These are phyloP conservation scores for Coffea canephora DNA, from an alignment of 257 asterid species.

Conservation along the genomic window DNA sequence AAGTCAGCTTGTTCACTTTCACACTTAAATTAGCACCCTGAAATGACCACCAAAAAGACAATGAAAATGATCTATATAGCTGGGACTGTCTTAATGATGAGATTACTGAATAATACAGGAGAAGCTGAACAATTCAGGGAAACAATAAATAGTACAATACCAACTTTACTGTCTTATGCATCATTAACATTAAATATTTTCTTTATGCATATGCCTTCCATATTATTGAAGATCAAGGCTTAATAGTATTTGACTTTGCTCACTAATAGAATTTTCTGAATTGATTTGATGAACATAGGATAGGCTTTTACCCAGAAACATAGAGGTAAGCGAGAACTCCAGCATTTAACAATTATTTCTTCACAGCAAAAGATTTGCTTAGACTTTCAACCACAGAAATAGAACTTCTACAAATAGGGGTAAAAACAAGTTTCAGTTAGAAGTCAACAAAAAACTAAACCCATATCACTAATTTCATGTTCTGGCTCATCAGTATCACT, in stretches of 20 bases:
- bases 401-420: neutral
- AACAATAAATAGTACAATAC: neutral
- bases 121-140: neutral
- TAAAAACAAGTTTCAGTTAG: neutral
- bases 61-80: neutral
- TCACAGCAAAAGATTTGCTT: neutral
- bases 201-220: neutral
- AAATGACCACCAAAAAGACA: slow-evolving; percentile 11
- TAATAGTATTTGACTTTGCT: neutral
- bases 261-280: neutral
- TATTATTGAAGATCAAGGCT: neutral
- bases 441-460: neutral
- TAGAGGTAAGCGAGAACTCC: neutral
- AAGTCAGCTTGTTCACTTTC: slow-evolving; percentile 73
- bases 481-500: neutral
- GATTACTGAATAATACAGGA: neutral
- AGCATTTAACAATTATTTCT: neutral
- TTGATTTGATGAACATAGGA: neutral
- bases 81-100: neutral
- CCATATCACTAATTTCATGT: neutral
- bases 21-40: slow-evolving; percentile 65
- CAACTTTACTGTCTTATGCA: neutral
- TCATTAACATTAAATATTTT: neutral
- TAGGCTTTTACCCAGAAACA: neutral
- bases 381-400: neutral